These are phyloP conservation scores for Protea cynaroides DNA, from an alignment of 164 flowering plant species.

Conservation along the genomic window DNA sequence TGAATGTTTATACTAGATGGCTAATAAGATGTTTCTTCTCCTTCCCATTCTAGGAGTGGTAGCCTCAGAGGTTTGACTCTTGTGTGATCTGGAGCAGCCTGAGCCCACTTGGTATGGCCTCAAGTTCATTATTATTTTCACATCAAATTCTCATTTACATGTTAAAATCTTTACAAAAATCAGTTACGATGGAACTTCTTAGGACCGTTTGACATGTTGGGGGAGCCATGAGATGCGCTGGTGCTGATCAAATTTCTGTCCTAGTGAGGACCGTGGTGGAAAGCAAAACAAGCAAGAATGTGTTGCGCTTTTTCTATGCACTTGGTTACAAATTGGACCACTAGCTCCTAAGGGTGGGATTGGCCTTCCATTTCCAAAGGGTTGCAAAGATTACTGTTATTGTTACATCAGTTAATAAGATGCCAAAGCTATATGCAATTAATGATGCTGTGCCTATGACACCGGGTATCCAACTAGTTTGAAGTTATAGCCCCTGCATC, in stretches of 20 bases:
- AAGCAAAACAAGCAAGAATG: slow-evolving; percentile 92
- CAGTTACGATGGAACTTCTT: not conserved
- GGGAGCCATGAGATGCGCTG: slow-evolving; percentile 93
- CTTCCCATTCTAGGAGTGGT: slow-evolving; percentile 46
- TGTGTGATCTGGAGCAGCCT: slow-evolving; percentile 88
- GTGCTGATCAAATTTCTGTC: slow-evolving; percentile 90
- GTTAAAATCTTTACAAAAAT: not conserved
- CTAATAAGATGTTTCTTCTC: no score
- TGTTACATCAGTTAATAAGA: slow-evolving; percentile 78
- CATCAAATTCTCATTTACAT: not conserved
- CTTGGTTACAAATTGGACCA: slow-evolving; percentile 91
- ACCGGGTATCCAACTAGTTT: slow-evolving; percentile 85
- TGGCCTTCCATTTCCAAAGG: slow-evolving; percentile 68
- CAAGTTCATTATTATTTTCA: not conserved
- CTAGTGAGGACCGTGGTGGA: slow-evolving; percentile 73
- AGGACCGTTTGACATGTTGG: slow-evolving; percentile 94
- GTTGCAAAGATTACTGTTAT: slow-evolving; percentile 71
- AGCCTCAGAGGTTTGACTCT: slow-evolving; percentile 73
- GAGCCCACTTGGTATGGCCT: slow-evolving; percentile 76
- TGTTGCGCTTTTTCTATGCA: slow-evolving; percentile 63
- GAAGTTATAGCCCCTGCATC: slow-evolving; percentile 93
- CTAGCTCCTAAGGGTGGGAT: slow-evolving; percentile 79
- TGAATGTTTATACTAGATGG: no score
- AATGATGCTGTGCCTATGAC: slow-evolving; percentile 86
- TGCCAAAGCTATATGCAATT: slow-evolving; percentile 73